These are phyloP conservation scores for Colletotrichum abscissum DNA, from an alignment of 2,329 filamentous ascomycete species.

Conservation along the genomic window DNA sequence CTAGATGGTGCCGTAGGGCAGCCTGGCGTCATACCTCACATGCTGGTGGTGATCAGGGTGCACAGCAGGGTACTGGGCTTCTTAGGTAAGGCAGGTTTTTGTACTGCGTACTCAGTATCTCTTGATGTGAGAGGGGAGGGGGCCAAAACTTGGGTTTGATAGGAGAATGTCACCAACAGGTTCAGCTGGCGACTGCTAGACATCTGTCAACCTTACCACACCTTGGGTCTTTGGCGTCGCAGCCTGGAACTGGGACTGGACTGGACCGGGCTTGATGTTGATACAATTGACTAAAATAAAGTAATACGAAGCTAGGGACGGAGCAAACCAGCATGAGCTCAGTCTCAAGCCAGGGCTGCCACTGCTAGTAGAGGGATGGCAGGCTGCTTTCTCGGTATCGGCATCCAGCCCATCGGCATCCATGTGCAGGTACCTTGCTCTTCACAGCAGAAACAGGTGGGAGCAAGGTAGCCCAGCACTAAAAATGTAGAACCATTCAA, in stretches of 20 bases:
- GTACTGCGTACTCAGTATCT: background rate
- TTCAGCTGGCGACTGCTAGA: background rate
- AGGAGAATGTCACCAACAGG: background rate
- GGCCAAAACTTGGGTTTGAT: background rate
- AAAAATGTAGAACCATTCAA: constrained; percentile 10
- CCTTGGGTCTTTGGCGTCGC: background rate
- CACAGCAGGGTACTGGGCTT: background rate
- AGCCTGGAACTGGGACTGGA: background rate
- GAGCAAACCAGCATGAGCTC: constrained; percentile 1
- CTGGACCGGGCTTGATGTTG: background rate
- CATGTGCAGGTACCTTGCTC: background rate
- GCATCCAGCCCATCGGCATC: constrained; percentile 14
- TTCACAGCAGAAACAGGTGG: constrained; percentile 8
- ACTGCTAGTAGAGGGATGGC: background rate
- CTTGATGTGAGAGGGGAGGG: background rate
- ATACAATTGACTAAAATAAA: constrained; percentile 3
- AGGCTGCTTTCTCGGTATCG: background rate
- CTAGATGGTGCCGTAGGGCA: constrained; percentile 19
- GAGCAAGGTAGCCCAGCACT: constrained; percentile 11
- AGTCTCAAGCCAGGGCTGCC: background rate
- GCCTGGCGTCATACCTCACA: constrained; percentile 32
- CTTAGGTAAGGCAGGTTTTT: too few relatives aligned
- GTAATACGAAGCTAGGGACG: background rate
- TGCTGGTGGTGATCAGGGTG: constrained; percentile 28
- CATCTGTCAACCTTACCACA: background rate